Evolutionary conservation across 2,329 filamentous ascomycete species (phyloP), one percentile per base, ranked within the genome.

Genomic region (Fusarium dimerum): DNA sequence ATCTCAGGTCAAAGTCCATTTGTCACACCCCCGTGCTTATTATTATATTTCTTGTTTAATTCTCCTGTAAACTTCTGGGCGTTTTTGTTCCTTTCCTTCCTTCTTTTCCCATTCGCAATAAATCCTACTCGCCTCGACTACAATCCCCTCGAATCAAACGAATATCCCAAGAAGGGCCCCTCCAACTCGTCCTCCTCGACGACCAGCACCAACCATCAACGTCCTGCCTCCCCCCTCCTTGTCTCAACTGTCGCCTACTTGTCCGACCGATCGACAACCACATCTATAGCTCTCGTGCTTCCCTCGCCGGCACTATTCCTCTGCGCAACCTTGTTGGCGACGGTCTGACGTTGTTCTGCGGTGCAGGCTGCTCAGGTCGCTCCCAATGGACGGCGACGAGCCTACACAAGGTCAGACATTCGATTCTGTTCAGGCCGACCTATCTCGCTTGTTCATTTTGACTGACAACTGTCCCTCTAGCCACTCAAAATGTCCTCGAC

Each of bases 401-500:
- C 71, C 71, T 50, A 76, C 73, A 51, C 73, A 76, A 72, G 73
- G 73, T 74, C 66, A 34, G 59, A 26, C 20, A 26, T 26, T 26
- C 20, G 20, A 26, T 26, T 26, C 26, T 38, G 17, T 47, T 45
- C 52, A 50, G 17, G 26, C 46, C 49, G 44, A 18, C 29, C 15
- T 26, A 40, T 45, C 13, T 41, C 20, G 17, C 47, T 36, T 40
- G 34, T 34, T 41, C 17, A 43, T 32, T 36, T 48, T 56, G 43
- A 54, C 62, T 62, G 50, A 61, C 55, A 29, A n/a, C 20, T 9
- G 20, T 43, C 43, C 29, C 47, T 32, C 18, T 55, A 84, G 86
- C 87, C 50, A 96, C 92, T 15, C 92, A 96, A 69, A 86, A 85
- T 68, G 84, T 89, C 65, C 76, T 92, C 59, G 92, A 97, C 69